These are phyloP conservation scores for Pseudofabraea citricarpa DNA, from an alignment of 2,329 filamentous ascomycete species.

Conservation along the genomic window DNA sequence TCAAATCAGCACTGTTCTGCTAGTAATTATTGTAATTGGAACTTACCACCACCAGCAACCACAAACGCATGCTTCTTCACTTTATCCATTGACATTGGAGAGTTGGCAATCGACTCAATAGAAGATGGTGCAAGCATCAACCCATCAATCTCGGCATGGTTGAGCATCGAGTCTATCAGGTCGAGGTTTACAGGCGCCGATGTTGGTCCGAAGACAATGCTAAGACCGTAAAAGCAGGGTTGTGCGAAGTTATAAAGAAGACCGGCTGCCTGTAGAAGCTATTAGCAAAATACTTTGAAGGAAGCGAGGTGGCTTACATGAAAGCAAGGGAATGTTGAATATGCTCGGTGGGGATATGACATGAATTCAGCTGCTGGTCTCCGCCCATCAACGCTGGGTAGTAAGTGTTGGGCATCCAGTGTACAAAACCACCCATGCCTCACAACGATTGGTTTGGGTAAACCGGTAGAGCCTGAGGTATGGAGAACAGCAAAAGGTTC, in stretches of 20 bases:
- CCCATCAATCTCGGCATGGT: slow-evolving; percentile 31
- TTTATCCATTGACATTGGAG: slow-evolving; percentile 26
- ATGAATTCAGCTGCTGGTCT: background rate
- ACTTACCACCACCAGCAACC: slow-evolving; percentile 29
- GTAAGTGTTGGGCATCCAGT: slow-evolving; percentile 25
- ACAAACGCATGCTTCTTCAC: slow-evolving; percentile 30
- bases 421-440: slow-evolving; percentile 29
- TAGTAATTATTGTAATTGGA: too few relatives aligned
- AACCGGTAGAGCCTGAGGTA: slow-evolving; percentile 38
- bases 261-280: slow-evolving; percentile 30
- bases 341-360: background rate
- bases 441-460: slow-evolving; percentile 35
- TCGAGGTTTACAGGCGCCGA: slow-evolving; percentile 31
- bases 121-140: slow-evolving; percentile 34
- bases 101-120: slow-evolving; percentile 30
- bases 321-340: slow-evolving; percentile 1
- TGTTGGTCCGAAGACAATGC: slow-evolving; percentile 31
- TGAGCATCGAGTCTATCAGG: slow-evolving; percentile 29
- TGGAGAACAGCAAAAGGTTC: slow-evolving; percentile 35
- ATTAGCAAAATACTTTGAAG: background rate
- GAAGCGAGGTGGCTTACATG: background rate
- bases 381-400: slow-evolving; percentile 7
- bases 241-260: slow-evolving; percentile 37
- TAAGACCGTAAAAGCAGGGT: slow-evolving; percentile 30
- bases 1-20: too few relatives aligned